phyloP scores from a whole-genome alignment of 2,329 filamentous ascomycete genomes.

The Calonectria naviculata region DNA sequence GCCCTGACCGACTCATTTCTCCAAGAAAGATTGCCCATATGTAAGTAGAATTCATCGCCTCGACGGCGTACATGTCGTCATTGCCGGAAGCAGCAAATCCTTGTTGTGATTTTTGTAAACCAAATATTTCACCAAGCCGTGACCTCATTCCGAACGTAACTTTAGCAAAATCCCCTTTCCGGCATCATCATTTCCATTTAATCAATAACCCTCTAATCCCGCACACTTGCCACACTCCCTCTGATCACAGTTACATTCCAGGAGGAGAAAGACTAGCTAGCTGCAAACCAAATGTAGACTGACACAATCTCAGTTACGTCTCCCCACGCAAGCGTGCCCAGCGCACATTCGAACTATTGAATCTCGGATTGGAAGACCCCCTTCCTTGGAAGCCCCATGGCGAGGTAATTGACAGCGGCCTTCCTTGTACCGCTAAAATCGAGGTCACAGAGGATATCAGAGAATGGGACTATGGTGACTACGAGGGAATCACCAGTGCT shows the following conservation, averaged over 20 bases:
- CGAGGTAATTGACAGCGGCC: constrained; percentile 45
- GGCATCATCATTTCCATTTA: not conserved
- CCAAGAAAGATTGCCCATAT: constrained; percentile 85
- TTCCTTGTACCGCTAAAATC: constrained; percentile 68
- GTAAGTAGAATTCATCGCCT: constrained; percentile 58
- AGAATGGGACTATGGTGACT: constrained; percentile 90
- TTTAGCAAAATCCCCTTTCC: not conserved
- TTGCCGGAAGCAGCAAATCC: constrained; percentile 1
- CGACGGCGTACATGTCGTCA: not conserved
- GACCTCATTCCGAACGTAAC: constrained; percentile 1
- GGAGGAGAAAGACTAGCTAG: not conserved
- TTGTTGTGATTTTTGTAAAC: not conserved
- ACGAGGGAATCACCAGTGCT: constrained; percentile 81
- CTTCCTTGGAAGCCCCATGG: constrained; percentile 76
- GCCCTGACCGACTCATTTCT: constrained; percentile 85
- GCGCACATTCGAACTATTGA: constrained; percentile 88
- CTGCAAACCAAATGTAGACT: not conserved
- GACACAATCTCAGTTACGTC: constrained; percentile 70
- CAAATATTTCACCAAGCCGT: not conserved
- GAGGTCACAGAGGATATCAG: constrained; percentile 78
- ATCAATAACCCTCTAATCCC: not conserved
- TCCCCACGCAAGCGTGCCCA: constrained; percentile 88
- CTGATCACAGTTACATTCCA: not conserved
- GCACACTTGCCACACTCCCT: not conserved
- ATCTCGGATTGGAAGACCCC: constrained; percentile 74